These are phyloP conservation scores for Ensete ventricosum DNA, from an alignment of 176 grass and related monocot genomes.

Conservation along the genomic window DNA sequence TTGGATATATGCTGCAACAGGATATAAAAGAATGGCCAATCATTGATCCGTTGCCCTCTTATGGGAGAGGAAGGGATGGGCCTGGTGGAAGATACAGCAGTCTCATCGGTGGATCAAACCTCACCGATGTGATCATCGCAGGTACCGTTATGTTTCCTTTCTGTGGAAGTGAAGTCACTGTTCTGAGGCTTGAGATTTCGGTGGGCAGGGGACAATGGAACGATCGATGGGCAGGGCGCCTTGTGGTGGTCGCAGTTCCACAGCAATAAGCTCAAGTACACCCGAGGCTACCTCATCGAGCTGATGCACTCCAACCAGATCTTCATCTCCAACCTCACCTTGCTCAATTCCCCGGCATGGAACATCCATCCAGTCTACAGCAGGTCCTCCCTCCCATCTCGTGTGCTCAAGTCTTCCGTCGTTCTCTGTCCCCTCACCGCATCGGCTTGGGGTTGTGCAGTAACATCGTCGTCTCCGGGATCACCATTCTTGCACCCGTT, in stretches of 20 bases:
- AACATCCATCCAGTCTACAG: conserved; percentile 96
- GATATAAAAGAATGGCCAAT: conserved; percentile 58
- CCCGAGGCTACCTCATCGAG: conserved; percentile 73
- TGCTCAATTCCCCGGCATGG: conserved; percentile 81
- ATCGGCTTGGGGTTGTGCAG: conserved; percentile 1
- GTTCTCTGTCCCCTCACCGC: too few relatives aligned
- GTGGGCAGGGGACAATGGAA: conserved; percentile 61
- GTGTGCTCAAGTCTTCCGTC: too few relatives aligned
- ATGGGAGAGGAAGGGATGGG: conserved; percentile 73
- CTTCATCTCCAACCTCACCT: conserved; percentile 78
- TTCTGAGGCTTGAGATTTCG: not conserved
- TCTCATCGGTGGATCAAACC: conserved; percentile 73
- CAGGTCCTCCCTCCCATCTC: conserved; percentile 18
- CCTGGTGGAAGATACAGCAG: conserved; percentile 65
- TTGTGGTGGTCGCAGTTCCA: conserved; percentile 92
- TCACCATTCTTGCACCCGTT: conserved; percentile 73
- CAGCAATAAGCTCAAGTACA: conserved; percentile 79
- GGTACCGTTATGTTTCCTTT: not conserved
- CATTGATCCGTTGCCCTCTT: conserved; percentile 73
- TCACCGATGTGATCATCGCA: conserved; percentile 65
- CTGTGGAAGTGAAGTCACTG: not conserved
- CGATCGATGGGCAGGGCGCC: conserved; percentile 69
- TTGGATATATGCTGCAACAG: conserved; percentile 18
- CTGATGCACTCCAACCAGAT: conserved; percentile 49
- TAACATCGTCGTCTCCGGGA: conserved; percentile 52